Conservation (phyloP, 2,329 filamentous ascomycete genomes). For the Albifimbria verrucaria region DNA sequence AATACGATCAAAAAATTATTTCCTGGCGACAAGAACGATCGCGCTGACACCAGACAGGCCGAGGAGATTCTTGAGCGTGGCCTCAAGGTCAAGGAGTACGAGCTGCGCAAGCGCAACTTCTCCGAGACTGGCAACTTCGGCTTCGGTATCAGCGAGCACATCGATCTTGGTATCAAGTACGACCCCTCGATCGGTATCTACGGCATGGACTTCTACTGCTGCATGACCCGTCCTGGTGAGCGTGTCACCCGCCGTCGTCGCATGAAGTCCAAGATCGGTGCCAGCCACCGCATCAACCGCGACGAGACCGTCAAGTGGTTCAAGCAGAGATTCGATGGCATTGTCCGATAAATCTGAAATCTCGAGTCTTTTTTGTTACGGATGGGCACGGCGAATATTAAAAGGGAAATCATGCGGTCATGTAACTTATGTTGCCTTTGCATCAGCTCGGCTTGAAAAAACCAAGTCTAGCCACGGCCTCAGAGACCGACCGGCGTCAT, state of each 20-base stretch:
- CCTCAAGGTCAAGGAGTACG: slow-evolving; percentile 99
- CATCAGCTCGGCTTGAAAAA: slow-evolving; percentile 51
- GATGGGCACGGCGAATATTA: slow-evolving; percentile 39
- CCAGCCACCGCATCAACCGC: slow-evolving; percentile 89
- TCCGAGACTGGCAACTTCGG: slow-evolving; percentile 99
- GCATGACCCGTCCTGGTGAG: slow-evolving; percentile 99
- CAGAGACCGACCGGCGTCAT: slow-evolving; percentile 69
- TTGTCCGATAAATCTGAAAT: slow-evolving; percentile 78
- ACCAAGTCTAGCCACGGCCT: slow-evolving; percentile 64
- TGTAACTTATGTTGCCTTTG: slow-evolving; percentile 44
- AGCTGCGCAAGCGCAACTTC: slow-evolving; percentile 99
- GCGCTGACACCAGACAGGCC: slow-evolving; percentile 51
- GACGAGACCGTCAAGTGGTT: slow-evolving; percentile 97
- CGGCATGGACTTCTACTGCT: slow-evolving; percentile 99
- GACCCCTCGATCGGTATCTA: slow-evolving; percentile 98
- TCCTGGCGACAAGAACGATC: background rate
- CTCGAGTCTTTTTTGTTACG: slow-evolving; percentile 29
- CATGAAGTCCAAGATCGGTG: slow-evolving; percentile 80
- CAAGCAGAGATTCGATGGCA: slow-evolving; percentile 88
- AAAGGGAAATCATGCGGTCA: slow-evolving; percentile 30
- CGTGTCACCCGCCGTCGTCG: slow-evolving; percentile 94
- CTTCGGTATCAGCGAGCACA: slow-evolving; percentile 99
- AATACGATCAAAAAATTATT: slow-evolving; percentile 9
- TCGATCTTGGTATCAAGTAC: slow-evolving; percentile 99
- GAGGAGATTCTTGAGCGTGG: slow-evolving; percentile 99